Conservation (phyloP, 2,329 filamentous ascomycete species). For the Pleoardoris graminearum region DNA sequence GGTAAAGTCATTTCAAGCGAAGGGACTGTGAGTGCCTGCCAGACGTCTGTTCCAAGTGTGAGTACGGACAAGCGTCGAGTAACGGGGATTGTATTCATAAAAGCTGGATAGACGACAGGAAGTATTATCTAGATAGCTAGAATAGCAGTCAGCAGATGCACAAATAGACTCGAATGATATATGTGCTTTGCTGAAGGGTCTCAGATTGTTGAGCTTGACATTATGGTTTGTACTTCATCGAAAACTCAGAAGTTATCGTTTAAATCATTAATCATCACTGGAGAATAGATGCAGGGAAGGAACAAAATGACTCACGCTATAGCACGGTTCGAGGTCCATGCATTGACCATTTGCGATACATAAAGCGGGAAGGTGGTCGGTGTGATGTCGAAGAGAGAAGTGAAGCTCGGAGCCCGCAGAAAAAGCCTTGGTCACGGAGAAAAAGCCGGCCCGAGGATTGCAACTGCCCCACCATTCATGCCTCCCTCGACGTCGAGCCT, state of each 20-base stretch:
- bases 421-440: slow-evolving; percentile 22
- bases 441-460: slow-evolving; percentile 19
- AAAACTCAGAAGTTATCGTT: slow-evolving; percentile 42
- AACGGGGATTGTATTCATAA: background rate
- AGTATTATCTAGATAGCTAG: background rate
- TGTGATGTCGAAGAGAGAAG: background rate
- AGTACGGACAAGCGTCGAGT: background rate
- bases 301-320: slow-evolving; percentile 24
- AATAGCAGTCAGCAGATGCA: background rate
- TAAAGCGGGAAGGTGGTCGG: too few species aligned
- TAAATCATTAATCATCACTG: slow-evolving; percentile 39
- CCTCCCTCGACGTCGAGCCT: slow-evolving; percentile 21
- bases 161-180: background rate
- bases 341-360: slow-evolving; percentile 5
- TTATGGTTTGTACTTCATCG: slow-evolving; percentile 44
- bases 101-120: background rate
- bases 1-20: slow-evolving; percentile 64
- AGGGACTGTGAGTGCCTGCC: slow-evolving; percentile 47
- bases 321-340: background rate
- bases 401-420: slow-evolving; percentile 4
- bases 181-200: slow-evolving; percentile 15
- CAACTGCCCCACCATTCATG: slow-evolving; percentile 34
- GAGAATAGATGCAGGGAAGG: slow-evolving; percentile 2
- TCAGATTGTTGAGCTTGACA: slow-evolving; percentile 62
- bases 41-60: background rate